Percentiles rank a stretch among this genome's conserved stretches.
Evolutionary conservation across 768 basidiomycete species (phyloP).

Genomic region (Boletus sensibilis): DNA sequence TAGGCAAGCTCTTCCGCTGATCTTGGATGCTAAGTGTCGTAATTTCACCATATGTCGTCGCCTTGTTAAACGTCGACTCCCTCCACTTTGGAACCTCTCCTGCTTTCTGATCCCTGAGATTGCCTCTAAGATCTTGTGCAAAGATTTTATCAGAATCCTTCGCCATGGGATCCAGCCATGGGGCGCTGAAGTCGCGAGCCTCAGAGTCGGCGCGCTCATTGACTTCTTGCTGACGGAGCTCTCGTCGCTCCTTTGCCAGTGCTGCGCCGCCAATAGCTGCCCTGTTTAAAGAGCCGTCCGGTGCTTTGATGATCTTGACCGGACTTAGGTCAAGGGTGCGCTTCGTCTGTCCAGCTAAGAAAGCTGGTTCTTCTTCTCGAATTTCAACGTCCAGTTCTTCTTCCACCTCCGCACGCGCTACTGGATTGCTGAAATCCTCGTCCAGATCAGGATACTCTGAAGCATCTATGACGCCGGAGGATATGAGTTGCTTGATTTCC

Average conservation of each 20-base stretch:
- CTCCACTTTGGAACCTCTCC: slow-evolving; percentile 88
- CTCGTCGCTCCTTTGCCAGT: slow-evolving; percentile 91
- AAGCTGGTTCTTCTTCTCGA: slow-evolving; percentile 94
- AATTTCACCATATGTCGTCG: slow-evolving; percentile 93
- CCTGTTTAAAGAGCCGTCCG: slow-evolving; percentile 94
- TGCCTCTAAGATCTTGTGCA: slow-evolving; percentile 87
- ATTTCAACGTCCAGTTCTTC: slow-evolving; percentile 98
- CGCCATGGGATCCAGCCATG: slow-evolving; percentile 99
- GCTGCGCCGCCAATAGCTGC: slow-evolving; percentile 94
- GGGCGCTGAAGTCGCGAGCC: slow-evolving; percentile 90
- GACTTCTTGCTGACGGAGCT: slow-evolving; percentile 89
- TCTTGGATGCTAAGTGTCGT: slow-evolving; percentile 90
- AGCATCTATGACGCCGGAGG: slow-evolving; percentile 88
- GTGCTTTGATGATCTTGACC: slow-evolving; percentile 97
- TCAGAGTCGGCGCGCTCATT: slow-evolving; percentile 95
- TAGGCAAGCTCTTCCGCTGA: slow-evolving; percentile 86
- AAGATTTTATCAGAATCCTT: slow-evolving; percentile 83
- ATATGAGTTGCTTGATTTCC: slow-evolving; percentile 99
- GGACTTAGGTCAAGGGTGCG: slow-evolving; percentile 93
- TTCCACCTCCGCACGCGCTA: slow-evolving; percentile 83
- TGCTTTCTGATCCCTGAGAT: slow-evolving; percentile 78
- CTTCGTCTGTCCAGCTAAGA: slow-evolving; percentile 95
- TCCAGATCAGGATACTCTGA: slow-evolving; percentile 94
- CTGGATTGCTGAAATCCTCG: slow-evolving; percentile 76
- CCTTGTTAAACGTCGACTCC: slow-evolving; percentile 89